Base-by-base conservation (phyloP, 768 basidiomycete species). In the Panus rudis region DNA sequence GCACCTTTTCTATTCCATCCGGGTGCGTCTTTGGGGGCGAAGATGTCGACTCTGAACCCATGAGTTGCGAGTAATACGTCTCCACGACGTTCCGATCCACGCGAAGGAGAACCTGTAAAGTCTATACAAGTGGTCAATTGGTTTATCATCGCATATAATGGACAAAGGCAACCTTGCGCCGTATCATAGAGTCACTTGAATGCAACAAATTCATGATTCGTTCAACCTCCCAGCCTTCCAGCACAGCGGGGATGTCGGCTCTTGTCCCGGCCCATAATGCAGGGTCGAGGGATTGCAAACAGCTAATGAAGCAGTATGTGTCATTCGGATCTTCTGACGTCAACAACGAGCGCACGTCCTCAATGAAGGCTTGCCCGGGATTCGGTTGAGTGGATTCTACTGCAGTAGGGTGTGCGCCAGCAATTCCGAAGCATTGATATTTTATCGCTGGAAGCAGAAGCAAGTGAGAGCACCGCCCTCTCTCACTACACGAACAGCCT, bases 201-300 rank as follows among this genome's bases (percentile, higher is more conserved):
- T 80, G 73, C 21, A 91, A 63, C 13, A 84, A 61, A 46, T 70
- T 72, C 78, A 91, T 84, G 17, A 90, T 67, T 25, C 68, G 66
- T 39, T 81, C 81, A 28, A 91, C 86, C 41, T 90, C 87, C 71
- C 73, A 75, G 42, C 68, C 75, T n/a, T 85, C 80, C 35, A 90
- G 60, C 7, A 77, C 62, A 1, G 78, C 65, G 26, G 72, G 69
- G 16, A 72, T 59, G 4, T 71, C 68, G 3, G 69, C 59, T 6
- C 58, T 63, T 7, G 72, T 78, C 11, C 86, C 88, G 6, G 84
- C 81, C 88, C 88, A 91, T 17, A 77, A 49, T 16, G 57, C 58
- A 5, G 77, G 71, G 50, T 80, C 72, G 11, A 87, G 48, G 30
- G 69, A 76, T 30, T 71, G 66, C 38, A 91, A 57, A 48, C 84